Percentiles rank a stretch among this genome's conserved stretches.
These are phyloP conservation scores for Nemania serpens DNA, from an alignment of 2,329 filamentous ascomycete genomes.

Conservation along the genomic window DNA sequence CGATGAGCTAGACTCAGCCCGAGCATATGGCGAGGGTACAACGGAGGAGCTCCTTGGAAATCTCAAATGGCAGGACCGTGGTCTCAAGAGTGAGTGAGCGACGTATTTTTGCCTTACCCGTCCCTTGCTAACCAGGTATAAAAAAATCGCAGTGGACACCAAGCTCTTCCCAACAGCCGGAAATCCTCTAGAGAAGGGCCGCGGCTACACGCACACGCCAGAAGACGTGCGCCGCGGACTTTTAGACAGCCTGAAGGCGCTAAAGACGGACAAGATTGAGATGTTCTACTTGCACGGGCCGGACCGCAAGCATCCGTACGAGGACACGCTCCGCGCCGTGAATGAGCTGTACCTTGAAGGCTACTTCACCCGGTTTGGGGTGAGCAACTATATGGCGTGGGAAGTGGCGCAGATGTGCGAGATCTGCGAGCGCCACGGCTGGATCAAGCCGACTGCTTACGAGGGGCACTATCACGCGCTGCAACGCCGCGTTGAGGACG, in stretches of 20 bases:
- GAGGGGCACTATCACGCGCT: slow-evolving; percentile 55
- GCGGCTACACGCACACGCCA: slow-evolving; percentile 33
- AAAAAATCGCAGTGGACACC: slow-evolving; percentile 43
- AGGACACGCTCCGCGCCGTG: slow-evolving; percentile 49
- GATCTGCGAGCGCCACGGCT: slow-evolving; percentile 49
- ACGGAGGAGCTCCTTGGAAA: slow-evolving; percentile 60
- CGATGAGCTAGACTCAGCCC: slow-evolving; percentile 67
- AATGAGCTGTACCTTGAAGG: slow-evolving; percentile 44
- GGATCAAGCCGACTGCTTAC: slow-evolving; percentile 50
- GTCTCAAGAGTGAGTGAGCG: slow-evolving; percentile 34
- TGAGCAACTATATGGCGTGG: slow-evolving; percentile 51
- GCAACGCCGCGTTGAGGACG: slow-evolving; percentile 47
- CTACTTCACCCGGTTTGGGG: slow-evolving; percentile 46
- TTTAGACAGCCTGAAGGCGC: slow-evolving; percentile 39
- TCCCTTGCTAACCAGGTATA: background rate
- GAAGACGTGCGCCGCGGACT: slow-evolving; percentile 40
- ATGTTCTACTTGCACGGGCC: slow-evolving; percentile 46
- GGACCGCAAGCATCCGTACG: slow-evolving; percentile 49
- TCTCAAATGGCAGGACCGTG: slow-evolving; percentile 45
- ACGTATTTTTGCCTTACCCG: too few relatives aligned
- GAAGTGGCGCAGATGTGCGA: slow-evolving; percentile 51
- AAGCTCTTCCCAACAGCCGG: slow-evolving; percentile 40
- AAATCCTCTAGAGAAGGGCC: slow-evolving; percentile 2
- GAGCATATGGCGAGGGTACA: slow-evolving; percentile 65
- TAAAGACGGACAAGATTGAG: slow-evolving; percentile 35